Base-by-base conservation (phyloP, 202 grass and related monocot species). In the Carex arenaria region DNA sequence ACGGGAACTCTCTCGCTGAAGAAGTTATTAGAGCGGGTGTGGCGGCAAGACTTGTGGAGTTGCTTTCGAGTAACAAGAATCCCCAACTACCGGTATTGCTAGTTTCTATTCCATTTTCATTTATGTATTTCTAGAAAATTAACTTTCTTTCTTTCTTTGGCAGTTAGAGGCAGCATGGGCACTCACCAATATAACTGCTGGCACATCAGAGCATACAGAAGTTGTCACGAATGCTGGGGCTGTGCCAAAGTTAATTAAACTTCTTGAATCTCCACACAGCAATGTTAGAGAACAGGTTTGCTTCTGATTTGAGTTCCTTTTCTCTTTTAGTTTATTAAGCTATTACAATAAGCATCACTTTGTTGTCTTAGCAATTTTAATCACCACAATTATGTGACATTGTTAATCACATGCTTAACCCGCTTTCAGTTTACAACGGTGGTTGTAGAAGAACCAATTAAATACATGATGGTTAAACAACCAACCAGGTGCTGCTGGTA, bases 161-260 rank as follows among this genome's bases (percentile, higher is more conserved):
- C 74, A 98, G 92, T 77, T 89, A 74, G 95, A 98, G 80, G 86
- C 90, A 54, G 90, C 95, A 61, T 98, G 92, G 89, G 86, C 84
- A 61, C 86, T 98, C 82, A 98, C 90, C 68, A 94, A 98, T 85
- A 87, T 98, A 86, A 79, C 95, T 85, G 84, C 95, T 52, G 79
- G 87, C 40, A 71, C 87, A 61, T 91, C 92, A 60, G 90, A 91
- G 72, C 94, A 94, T 78, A 90, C 95, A 83, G 77, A 86, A 86
- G 80, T 90, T 42, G 90, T 98, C 80, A 89, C 88, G 52, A 82
- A 98, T 81, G 82, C 83, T 0, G 92, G 92, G 83, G 86, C 92
- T 59, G 84, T 94, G 85, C 84, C 86, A 84, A 87, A 67, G 60
- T 84, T 98, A 32, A 80, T 98, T 68, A 54, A 90, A 14, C 92